phyloP scores from a whole-genome alignment of 495 filamentous ascomycete species.

The Trichoderma parareesei region DNA sequence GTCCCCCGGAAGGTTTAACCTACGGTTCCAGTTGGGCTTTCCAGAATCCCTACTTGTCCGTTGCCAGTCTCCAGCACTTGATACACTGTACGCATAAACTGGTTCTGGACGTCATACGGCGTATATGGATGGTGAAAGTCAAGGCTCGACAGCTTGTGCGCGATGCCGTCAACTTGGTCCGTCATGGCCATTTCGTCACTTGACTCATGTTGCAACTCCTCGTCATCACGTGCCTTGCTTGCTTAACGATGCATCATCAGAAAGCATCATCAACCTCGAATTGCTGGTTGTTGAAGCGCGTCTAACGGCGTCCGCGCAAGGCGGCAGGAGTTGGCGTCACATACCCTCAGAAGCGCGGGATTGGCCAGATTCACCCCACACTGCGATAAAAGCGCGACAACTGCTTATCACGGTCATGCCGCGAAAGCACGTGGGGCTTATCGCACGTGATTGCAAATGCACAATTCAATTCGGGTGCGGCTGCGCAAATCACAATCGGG shows the following conservation, averaged over 20 bases:
- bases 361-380: not conserved
- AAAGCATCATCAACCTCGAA: not conserved
- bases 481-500: not conserved
- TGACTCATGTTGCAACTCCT: not conserved
- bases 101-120: conserved; percentile 81
- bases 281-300: not conserved
- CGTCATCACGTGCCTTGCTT: not conserved
- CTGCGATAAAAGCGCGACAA: not conserved
- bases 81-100: conserved; percentile 88
- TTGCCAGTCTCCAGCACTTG: conserved; percentile 67
- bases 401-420: not conserved
- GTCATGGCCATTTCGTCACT: not conserved
- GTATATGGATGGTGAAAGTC: conserved; percentile 89
- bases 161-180: conserved; percentile 18
- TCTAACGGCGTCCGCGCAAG: not conserved
- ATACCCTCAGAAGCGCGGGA: no score
- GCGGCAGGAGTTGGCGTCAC: not conserved
- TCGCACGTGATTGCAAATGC: not conserved
- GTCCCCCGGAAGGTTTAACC: conserved; percentile 15
- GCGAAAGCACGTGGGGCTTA: conserved; percentile 2
- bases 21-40: conserved; percentile 80
- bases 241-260: not conserved
- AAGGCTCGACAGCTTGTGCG: conserved; percentile 19
- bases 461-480: not conserved
- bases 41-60: conserved; percentile 79